phyloP scores from a whole-genome alignment of 2,329 filamentous ascomycete species.

The Aureobasidium leucospermi region DNA sequence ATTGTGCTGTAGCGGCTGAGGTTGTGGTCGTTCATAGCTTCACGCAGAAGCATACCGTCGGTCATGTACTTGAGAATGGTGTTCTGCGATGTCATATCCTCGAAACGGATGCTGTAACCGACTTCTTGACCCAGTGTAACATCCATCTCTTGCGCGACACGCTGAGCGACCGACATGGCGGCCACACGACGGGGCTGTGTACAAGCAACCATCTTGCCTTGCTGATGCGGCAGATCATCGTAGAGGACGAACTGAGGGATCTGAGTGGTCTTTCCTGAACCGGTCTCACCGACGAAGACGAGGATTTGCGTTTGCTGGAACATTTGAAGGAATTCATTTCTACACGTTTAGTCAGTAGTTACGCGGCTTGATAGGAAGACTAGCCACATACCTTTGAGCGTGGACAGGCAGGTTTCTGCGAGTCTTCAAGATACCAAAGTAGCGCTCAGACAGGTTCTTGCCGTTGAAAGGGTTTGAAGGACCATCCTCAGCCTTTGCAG shows the following conservation, averaged over 20 bases:
- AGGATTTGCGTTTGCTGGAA: conserved; percentile 94
- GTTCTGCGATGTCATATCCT: conserved; percentile 81
- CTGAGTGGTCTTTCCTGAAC: conserved; percentile 98
- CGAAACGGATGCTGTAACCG: conserved; percentile 98
- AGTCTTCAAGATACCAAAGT: conserved; percentile 81
- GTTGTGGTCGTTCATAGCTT: conserved; percentile 93
- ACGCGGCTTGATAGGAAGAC: not conserved
- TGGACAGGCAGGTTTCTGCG: conserved; percentile 84
- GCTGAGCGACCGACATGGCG: conserved; percentile 96
- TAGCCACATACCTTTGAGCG: conserved; percentile 61
- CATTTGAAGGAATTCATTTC: conserved; percentile 84
- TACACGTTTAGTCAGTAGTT: conserved; percentile 26
- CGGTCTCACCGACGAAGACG: conserved; percentile 97
- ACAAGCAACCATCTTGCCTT: conserved; percentile 87
- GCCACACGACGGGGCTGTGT: conserved; percentile 96
- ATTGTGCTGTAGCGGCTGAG: conserved; percentile 92
- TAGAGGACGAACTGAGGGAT: conserved; percentile 97
- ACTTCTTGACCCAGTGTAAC: conserved; percentile 89
- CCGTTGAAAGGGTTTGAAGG: conserved; percentile 82
- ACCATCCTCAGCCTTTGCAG: conserved; percentile 67
- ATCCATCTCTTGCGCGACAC: conserved; percentile 95
- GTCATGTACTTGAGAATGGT: conserved; percentile 99
- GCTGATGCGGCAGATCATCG: conserved; percentile 84
- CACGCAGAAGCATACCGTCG: conserved; percentile 93
- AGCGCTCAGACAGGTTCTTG: conserved; percentile 66